Evolutionary conservation across 805 yeast species (phyloP).

Genomic region (Zygosaccharomyces lentus): DNA sequence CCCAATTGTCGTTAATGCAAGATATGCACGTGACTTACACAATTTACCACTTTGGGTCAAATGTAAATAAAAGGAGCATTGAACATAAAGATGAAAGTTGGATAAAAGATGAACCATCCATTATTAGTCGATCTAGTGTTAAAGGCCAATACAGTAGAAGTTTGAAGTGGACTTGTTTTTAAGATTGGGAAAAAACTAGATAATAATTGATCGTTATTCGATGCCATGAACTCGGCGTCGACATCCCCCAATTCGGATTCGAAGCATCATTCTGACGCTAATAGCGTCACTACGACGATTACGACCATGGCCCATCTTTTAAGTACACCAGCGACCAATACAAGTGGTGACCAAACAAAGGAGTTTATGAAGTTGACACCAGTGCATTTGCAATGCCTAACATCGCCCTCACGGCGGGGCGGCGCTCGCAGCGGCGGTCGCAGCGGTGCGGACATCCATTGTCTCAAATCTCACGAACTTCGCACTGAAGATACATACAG

Average conservation of each 20-base stretch:
- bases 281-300: slow-evolving; percentile 4
- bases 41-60: slow-evolving; percentile 13
- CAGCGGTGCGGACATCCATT: neutral
- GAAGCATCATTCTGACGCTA: slow-evolving; percentile 5
- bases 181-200: no score
- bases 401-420: slow-evolving; percentile 15
- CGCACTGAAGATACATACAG: slow-evolving; percentile 19
- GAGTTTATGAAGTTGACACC: slow-evolving; percentile 33
- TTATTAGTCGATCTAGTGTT: neutral
- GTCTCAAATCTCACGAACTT: neutral
- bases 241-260: slow-evolving; percentile 37
- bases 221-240: slow-evolving; percentile 68
- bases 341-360: slow-evolving; percentile 8
- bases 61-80: slow-evolving; percentile 14
- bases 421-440: neutral
- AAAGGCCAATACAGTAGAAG: neutral
- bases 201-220: slow-evolving; percentile 36
- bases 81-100: slow-evolving; percentile 9
- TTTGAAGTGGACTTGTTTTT: no score
- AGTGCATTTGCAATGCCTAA: slow-evolving; percentile 18
- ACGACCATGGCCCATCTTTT: slow-evolving; percentile 1
- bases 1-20: neutral
- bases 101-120: neutral
- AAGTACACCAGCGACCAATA: slow-evolving; percentile 3
- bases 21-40: slow-evolving; percentile 6